Evolutionary conservation across 2,329 filamentous ascomycete genomes (phyloP).

Genomic region (Geosmithia morbida): DNA sequence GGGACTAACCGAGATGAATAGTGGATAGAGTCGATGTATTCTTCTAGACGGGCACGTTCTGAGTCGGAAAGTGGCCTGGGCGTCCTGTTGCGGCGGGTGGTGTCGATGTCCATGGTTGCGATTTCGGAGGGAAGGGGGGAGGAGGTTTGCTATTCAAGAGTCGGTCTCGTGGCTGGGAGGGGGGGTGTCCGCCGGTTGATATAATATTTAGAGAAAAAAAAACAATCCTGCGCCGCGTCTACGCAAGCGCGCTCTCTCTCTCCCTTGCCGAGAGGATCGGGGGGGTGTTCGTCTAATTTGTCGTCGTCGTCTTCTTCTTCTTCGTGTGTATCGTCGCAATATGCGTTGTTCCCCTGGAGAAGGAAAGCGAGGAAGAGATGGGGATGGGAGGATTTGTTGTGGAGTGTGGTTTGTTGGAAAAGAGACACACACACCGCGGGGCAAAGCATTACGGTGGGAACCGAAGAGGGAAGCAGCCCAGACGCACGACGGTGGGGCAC

Average conservation of each 20-base stretch:
- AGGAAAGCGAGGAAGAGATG: background rate
- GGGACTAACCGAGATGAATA: conserved; percentile 71
- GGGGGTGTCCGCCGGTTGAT: background rate
- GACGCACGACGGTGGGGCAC: background rate
- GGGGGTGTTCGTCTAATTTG: background rate
- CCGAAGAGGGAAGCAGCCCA: background rate
- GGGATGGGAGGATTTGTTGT: background rate
- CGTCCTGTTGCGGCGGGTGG: conserved; percentile 71
- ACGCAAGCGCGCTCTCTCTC: background rate
- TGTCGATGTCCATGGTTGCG: conserved; percentile 48
- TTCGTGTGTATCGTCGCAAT: background rate
- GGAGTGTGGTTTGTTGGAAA: background rate
- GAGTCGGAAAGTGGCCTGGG: conserved; percentile 66
- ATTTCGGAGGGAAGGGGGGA: background rate
- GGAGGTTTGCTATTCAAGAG: background rate
- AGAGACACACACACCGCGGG: background rate
- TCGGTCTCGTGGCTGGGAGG: background rate
- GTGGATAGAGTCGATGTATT: conserved; percentile 87
- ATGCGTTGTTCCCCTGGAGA: background rate
- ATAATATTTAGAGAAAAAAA: background rate
- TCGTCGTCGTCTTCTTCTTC: background rate
- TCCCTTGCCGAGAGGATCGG: background rate
- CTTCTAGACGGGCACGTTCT: conserved; percentile 74
- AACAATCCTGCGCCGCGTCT: background rate
- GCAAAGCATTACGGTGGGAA: background rate